Conservation (phyloP, 352 stramenopile genomes). For the Plasmopara viticola region DNA sequence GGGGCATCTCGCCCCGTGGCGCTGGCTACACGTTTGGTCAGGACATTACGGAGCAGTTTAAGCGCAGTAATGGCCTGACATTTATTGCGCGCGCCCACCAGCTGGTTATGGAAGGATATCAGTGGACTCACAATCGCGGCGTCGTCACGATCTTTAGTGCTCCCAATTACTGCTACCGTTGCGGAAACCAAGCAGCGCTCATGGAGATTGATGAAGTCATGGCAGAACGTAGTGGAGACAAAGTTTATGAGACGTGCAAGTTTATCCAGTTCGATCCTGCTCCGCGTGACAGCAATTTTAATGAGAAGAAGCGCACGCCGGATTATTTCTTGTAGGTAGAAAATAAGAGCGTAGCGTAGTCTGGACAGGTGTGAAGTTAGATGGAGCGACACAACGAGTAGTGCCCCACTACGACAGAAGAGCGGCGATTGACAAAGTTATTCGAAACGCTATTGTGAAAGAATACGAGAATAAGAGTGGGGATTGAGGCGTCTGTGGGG, state of each 20-base stretch:
- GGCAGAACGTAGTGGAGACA: constrained; percentile 78
- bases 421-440: constrained; percentile 2
- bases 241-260: constrained; percentile 90
- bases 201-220: constrained; percentile 93
- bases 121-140: constrained; percentile 89
- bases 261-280: constrained; percentile 90
- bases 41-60: constrained; percentile 88
- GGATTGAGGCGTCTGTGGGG: constrained; percentile 1
- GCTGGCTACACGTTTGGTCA: constrained; percentile 85
- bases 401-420: constrained; percentile 1
- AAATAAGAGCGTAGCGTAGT: neutral
- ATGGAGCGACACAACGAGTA: constrained; percentile 4
- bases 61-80: constrained; percentile 83
- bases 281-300: constrained; percentile 87
- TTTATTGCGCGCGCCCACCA: constrained; percentile 86
- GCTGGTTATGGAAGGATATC: constrained; percentile 92
- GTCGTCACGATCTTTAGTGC: constrained; percentile 91
- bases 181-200: constrained; percentile 94
- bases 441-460: constrained; percentile 8
- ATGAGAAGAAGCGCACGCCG: constrained; percentile 88
- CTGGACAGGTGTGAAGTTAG: constrained; percentile 2
- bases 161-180: constrained; percentile 94
- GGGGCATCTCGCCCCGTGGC: constrained; percentile 81
- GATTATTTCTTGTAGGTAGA: constrained; percentile 87
- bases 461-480: constrained; percentile 15